Conservation (phyloP, 2,329 filamentous ascomycete genomes). For the Diaporthe vaccinii region DNA sequence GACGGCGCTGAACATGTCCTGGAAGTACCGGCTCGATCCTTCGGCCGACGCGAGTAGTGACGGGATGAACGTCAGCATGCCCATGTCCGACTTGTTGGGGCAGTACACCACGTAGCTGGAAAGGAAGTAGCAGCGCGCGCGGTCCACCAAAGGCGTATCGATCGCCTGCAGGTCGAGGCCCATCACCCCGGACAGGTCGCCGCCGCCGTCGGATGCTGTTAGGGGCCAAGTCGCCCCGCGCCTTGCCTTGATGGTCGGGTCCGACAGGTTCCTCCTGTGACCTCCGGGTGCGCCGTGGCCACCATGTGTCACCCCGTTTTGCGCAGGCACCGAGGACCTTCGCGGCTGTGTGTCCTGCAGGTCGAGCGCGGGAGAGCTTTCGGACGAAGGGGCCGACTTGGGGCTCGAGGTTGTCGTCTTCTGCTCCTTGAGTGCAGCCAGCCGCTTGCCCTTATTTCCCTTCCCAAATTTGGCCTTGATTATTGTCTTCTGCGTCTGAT, state of each 20-base stretch:
- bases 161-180: slow-evolving; percentile 25
- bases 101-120: slow-evolving; percentile 33
- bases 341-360: not conserved
- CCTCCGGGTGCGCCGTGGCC: not conserved
- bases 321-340: not conserved
- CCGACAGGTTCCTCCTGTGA: slow-evolving; percentile 12
- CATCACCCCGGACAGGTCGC: not conserved
- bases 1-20: slow-evolving; percentile 35
- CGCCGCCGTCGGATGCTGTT: not conserved
- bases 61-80: slow-evolving; percentile 35
- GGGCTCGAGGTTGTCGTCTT: not conserved
- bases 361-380: not conserved
- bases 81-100: slow-evolving; percentile 1
- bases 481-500: slow-evolving; percentile 36
- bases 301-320: not conserved
- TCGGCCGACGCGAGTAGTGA: slow-evolving; percentile 22
- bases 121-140: slow-evolving; percentile 35
- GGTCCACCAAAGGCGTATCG: slow-evolving; percentile 30
- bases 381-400: not conserved
- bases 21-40: not conserved
- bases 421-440: slow-evolving; percentile 16
- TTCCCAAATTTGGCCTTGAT: slow-evolving; percentile 34
- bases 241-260: not conserved
- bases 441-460: not conserved
- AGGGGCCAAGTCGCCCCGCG: not conserved